Evolutionary conservation across 2,329 filamentous ascomycete species (phyloP), one percentile per base, ranked within the genome.

Genomic region (Penicillium sp.): DNA sequence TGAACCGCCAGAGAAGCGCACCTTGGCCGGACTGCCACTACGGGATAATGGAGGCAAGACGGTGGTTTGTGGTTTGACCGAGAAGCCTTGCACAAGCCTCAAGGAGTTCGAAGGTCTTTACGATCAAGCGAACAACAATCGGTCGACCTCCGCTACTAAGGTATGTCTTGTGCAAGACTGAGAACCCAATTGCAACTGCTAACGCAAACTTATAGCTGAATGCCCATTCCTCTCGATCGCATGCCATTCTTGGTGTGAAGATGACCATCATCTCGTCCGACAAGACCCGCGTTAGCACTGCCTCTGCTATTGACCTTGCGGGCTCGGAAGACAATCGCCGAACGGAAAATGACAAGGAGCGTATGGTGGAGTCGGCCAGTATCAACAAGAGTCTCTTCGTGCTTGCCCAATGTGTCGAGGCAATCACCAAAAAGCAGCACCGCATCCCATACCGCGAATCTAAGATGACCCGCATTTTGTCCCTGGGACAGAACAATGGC

Each of bases 321-420:
- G 93, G 93, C 33, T 97, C 92, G 1, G 94, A 97, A 73, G 93
- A 97, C 72, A 97, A 97, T 70, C 84, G 93, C 42, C 82, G 93
- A 43, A 97, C 93, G 0, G 93, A 96, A 46, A 97, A 97, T 71
- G 91, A 87, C 64, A 94, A 92, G 70, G 91, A 96, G 71, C 83
- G 93, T 21, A 79, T 97, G 68, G 84, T 96, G n/a, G 93, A 97
- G 73, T 96, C 91, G 32, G 91, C 93, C 0, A 93, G 90, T 66
- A 97, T 97, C 78, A 97, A 97, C 81, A 97, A 97, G 77, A 95
- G 90, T 58, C 80, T 97, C 6, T 97, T 97, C 65, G 92, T 97
- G 15, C 77, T 97, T 42, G 93, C 91, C 36, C 91, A 96, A 70
- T 97, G 93, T 64, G 93, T 97, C 46, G 93, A 97, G 68, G 93